Evolutionary conservation across 345 rosid genomes (phyloP), one percentile per base, ranked within the genome.

Genomic region (Melaleuca quinquenervia): DNA sequence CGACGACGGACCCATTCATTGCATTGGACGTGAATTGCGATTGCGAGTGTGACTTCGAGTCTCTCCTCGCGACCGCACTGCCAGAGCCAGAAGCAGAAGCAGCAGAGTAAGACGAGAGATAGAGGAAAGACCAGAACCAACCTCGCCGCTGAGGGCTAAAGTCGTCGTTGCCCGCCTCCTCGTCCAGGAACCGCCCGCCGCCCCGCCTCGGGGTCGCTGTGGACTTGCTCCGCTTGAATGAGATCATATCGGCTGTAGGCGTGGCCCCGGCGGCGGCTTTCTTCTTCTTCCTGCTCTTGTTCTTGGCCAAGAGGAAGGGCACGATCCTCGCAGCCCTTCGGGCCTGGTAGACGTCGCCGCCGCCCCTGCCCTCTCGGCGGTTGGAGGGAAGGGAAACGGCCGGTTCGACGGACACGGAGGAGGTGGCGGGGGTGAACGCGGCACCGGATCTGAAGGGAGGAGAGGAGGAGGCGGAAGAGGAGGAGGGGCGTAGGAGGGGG

Each of bases 61-160:
- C 54, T 11, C 85, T 84, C 51, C 45, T 62, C 51, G 48, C 55
- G 44, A 27, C 86, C 55, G 18, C 82, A 13, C 78, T 27, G 86
- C 78, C 45, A 27, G 36, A 70, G 45, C 80, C 60, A 36, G 41
- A 84, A 64, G n/a, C 41, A 52, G 75, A 41, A 11, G 27, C 70
- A 8, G 82, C 24, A 55, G 93, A 90, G 64, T 94, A 90, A 82
- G 94, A 89, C n/a, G 94, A 90, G n/a, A 78, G 94, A 86, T 92
- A 89, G 8, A 97, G 90, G 85, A 96, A 96, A 1, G 99, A 95
- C 99, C 99, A 97, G 85, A 97, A 93, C 87, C 98, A 94, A 36
- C 80, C 80, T 70, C 80, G 80, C 48, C 48, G 48, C 55, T 62
- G 62, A 44, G 62, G 84, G 58, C 84, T 83, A 55, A 51, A 83